Base-by-base conservation (phyloP, 176 grass and related monocot genomes). In the Luzula sylvatica region DNA sequence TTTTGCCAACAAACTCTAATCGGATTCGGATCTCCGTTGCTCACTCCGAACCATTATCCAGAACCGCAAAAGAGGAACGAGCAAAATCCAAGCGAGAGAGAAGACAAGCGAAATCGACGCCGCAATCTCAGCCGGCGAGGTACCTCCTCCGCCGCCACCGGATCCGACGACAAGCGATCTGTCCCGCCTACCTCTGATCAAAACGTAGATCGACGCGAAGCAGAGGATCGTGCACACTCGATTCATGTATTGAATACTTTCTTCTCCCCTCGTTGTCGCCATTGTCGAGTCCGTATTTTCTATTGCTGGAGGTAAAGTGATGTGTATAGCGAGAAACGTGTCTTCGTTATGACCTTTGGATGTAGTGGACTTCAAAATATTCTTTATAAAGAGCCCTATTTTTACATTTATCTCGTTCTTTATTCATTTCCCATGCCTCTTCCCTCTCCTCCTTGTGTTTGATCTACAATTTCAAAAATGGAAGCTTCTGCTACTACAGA, bases 181-280 rank as follows among this genome's bases (percentile, higher is more conserved):
- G 13, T 46, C 35, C 22, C 51, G 26, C 25, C 52, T 52, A 6
- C 35, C 42, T 23, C 13, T 41, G 38, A 70, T 32, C 53, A 70
- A 41, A 22, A 70, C 43, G 53, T 70, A 70, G 26, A 70, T 32
- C 23, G 67, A 70, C 7, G 67, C 67, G 41, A 70, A 48, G 27
- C 11, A 56, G 53, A 70, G 54, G 7, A 58, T 7, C 16, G 54
- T 49, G 53, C 56, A 70, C 15, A 70, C 50, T 15, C 54, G 28
- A 3, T 26, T 70, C 53, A 27, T 46, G 52, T 70, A 70, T 13
- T 49, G 52, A 12, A 70, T 26, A 23, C n/a, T 44, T 32, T 43
- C 56, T 1, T 30, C 38, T 17, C 18, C 20, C 16, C 26, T 56
- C 53, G 11, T 55, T 27, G 27, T 30, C 58, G 58, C 58, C 18